Percentiles rank a stretch among this genome's conserved stretches.
Evolutionary conservation across 306 rosid species (phyloP).

Genomic region (Dryas alaskensis): DNA sequence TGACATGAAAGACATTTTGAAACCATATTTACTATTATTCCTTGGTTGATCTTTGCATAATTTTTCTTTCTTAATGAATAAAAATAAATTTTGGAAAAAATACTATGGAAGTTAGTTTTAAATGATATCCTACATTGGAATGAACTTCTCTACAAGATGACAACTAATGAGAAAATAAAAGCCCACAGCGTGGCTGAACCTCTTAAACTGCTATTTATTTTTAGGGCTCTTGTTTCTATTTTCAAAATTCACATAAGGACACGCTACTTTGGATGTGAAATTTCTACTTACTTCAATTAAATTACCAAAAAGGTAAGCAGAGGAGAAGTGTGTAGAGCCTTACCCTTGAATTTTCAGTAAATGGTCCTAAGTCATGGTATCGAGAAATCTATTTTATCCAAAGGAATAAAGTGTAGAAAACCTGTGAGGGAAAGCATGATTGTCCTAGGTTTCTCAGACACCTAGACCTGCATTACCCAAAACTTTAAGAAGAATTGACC

Average conservation of each 20-base stretch:
- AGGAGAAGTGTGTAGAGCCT: neutral
- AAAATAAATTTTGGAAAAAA: neutral
- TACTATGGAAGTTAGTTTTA: neutral
- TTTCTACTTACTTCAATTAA: neutral
- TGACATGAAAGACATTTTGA: slow-evolving; percentile 25
- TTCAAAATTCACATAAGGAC: neutral
- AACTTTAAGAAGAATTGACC: neutral
- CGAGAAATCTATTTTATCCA: neutral
- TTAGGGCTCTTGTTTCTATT: slow-evolving; percentile 2
- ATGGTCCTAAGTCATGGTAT: neutral
- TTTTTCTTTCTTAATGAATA: neutral
- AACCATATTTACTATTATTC: neutral
- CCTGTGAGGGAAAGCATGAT: slow-evolving; percentile 1
- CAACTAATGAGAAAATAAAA: neutral
- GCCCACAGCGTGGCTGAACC: neutral
- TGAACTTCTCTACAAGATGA: neutral
- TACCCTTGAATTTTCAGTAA: neutral
- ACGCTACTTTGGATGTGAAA: neutral
- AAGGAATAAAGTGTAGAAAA: neutral
- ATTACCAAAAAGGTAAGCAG: neutral
- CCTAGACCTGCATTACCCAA: neutral
- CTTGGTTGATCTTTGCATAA: slow-evolving; percentile 3
- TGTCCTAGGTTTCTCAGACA: neutral
- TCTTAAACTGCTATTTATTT: neutral
- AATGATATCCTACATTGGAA: neutral